Evolutionary conservation across 2,329 filamentous ascomycete genomes (phyloP).

Genomic region (Nothomitra cinnamomea): DNA sequence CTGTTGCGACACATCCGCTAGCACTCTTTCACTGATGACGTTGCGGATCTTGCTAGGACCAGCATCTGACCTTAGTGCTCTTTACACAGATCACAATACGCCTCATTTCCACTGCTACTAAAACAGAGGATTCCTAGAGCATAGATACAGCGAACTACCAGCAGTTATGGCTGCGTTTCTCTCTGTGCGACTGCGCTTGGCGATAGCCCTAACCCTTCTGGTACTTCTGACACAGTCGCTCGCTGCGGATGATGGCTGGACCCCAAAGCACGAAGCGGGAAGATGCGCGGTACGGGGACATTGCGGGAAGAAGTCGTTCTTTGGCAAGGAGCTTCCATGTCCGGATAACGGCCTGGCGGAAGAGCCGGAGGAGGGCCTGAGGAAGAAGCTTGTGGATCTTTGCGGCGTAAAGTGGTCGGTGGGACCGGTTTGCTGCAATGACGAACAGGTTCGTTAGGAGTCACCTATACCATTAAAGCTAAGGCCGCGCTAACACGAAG

Average conservation of each 20-base stretch:
- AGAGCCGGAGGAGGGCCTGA: slow-evolving; percentile 52
- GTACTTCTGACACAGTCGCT: neutral
- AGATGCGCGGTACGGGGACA: slow-evolving; percentile 82
- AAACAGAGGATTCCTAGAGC: too few relatives aligned
- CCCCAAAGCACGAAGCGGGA: slow-evolving; percentile 59
- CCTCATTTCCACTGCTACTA: neutral
- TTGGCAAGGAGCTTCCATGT: slow-evolving; percentile 79
- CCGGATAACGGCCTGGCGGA: slow-evolving; percentile 75
- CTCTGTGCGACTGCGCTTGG: neutral
- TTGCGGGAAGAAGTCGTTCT: slow-evolving; percentile 81
- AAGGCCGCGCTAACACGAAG: neutral
- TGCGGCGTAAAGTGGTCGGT: slow-evolving; percentile 79
- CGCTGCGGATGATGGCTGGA: slow-evolving; percentile 12
- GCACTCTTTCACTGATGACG: too few relatives aligned
- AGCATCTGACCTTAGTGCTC: too few relatives aligned
- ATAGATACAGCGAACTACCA: neutral
- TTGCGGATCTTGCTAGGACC: too few relatives aligned
- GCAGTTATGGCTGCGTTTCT: neutral
- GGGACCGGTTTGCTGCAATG: slow-evolving; percentile 68
- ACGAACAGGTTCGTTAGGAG: slow-evolving; percentile 46
- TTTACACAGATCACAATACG: neutral
- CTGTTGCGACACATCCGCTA: too few relatives aligned
- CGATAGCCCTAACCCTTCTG: neutral
- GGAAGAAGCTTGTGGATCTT: slow-evolving; percentile 63
- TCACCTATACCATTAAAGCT: neutral